phyloP scores from a whole-genome alignment of 768 basidiomycete species.

The Amanita pseudoporphyria region DNA sequence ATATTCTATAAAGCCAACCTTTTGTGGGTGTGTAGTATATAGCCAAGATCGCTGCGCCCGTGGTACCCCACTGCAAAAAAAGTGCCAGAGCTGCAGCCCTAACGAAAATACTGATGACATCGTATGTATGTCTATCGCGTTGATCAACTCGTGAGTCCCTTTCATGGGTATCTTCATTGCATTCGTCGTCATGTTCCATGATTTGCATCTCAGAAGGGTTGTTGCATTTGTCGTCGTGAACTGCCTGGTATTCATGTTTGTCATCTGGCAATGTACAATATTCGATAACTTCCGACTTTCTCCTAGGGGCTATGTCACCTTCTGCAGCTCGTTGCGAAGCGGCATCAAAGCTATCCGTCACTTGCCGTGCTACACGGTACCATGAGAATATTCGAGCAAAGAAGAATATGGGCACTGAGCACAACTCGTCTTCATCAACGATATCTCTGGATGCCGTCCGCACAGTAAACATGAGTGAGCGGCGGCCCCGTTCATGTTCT shows the following conservation, averaged over 20 bases:
- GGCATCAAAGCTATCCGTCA: not conserved
- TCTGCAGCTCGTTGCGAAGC: not conserved
- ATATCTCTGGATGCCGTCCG: not conserved
- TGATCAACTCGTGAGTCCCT: constrained; percentile 9
- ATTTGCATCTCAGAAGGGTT: too few relatives aligned
- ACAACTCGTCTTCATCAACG: constrained; percentile 7
- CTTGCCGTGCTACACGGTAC: constrained; percentile 4
- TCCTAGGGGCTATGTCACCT: not conserved
- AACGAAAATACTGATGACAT: constrained; percentile 12
- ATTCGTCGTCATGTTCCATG: too few relatives aligned
- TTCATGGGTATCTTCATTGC: too few relatives aligned
- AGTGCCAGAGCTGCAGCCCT: constrained; percentile 11
- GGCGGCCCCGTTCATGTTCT: not conserved
- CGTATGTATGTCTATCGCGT: constrained; percentile 12
- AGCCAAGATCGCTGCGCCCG: constrained; percentile 14
- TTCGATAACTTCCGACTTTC: not conserved
- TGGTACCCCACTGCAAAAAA: constrained; percentile 15
- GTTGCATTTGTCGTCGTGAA: too few relatives aligned
- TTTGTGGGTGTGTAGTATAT: constrained; percentile 15
- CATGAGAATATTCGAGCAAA: constrained; percentile 11
- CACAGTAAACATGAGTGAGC: not conserved
- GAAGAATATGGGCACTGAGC: constrained; percentile 11
- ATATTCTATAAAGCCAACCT: constrained; percentile 3
- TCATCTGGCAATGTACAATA: too few relatives aligned
- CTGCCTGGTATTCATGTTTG: too few relatives aligned